Evolutionary conservation across 257 asterid genomes (phyloP).

Genomic region (Cinchona pubescens): DNA sequence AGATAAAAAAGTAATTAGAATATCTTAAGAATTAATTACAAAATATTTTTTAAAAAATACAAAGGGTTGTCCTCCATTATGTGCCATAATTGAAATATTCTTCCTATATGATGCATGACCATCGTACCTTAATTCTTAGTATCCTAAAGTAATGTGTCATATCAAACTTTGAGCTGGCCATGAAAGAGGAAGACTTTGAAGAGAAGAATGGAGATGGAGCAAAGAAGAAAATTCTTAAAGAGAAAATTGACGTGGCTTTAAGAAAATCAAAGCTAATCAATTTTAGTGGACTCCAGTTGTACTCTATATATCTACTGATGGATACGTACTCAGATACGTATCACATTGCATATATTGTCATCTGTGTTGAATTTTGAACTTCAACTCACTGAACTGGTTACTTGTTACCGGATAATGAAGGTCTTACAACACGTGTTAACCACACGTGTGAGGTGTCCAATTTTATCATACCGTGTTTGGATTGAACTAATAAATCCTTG

Average conservation of each 20-base stretch:
- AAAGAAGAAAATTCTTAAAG: neutral
- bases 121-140: neutral
- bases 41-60: too few species aligned
- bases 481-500: neutral
- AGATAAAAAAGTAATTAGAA: too few species aligned
- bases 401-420: neutral
- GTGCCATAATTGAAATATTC: too few species aligned
- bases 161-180: neutral
- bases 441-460: neutral
- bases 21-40: too few species aligned
- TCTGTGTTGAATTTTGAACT: too few species aligned
- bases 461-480: neutral
- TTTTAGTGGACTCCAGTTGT: slow-evolving; percentile 24
- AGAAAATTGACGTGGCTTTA: slow-evolving; percentile 8
- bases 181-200: slow-evolving; percentile 4
- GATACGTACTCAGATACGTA: neutral
- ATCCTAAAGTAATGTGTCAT: neutral
- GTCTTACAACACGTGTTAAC: neutral
- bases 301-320: slow-evolving; percentile 4
- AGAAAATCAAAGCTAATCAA: neutral
- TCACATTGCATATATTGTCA: neutral
- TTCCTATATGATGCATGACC: too few species aligned
- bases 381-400: neutral
- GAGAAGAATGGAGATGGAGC: neutral
- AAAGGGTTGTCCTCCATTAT: too few species aligned